These are phyloP conservation scores for Fallopia convolvulus DNA, from an alignment of 148 eudicot species.

Conservation along the genomic window DNA sequence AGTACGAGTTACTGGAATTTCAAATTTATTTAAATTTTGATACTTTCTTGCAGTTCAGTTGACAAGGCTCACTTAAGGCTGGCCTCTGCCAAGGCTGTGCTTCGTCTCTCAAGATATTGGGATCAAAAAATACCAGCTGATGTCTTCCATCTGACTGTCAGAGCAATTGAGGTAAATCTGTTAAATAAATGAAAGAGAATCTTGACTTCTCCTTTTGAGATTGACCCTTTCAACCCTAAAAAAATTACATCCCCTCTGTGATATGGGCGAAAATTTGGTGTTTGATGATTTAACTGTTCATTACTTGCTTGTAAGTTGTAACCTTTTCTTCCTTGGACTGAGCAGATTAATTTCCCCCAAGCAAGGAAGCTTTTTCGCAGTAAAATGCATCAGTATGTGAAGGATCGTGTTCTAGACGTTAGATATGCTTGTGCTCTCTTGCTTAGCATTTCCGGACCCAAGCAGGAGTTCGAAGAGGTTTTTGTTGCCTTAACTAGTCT, in stretches of 20 bases:
- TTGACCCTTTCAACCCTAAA: not conserved
- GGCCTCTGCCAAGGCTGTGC: slow-evolving; percentile 89
- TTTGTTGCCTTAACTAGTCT: slow-evolving; percentile 11
- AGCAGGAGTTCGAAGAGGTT: slow-evolving; percentile 72
- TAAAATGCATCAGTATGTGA: slow-evolving; percentile 89
- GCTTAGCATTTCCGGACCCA: slow-evolving; percentile 43
- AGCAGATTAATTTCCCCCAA: slow-evolving; percentile 67
- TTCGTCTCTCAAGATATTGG: slow-evolving; percentile 91
- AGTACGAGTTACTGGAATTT: not conserved
- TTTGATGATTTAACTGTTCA: not conserved
- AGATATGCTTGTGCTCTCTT: slow-evolving; percentile 94
- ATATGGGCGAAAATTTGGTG: not conserved
- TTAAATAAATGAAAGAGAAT: not conserved
- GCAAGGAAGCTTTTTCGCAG: slow-evolving; percentile 63
- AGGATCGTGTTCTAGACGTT: slow-evolving; percentile 80
- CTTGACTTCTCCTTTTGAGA: not conserved
- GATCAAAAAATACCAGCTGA: slow-evolving; percentile 76
- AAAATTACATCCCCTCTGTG: not conserved
- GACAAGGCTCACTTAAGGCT: slow-evolving; percentile 92
- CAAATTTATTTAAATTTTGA: not conserved
- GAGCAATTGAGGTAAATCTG: slow-evolving; percentile 62
- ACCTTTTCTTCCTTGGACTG: not conserved
- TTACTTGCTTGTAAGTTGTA: not conserved
- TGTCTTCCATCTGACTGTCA: slow-evolving; percentile 69
- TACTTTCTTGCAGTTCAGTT: slow-evolving; percentile 45